Base-by-base conservation (phyloP, 768 basidiomycete genomes). In the Porphyrellus cyaneotinctus region DNA sequence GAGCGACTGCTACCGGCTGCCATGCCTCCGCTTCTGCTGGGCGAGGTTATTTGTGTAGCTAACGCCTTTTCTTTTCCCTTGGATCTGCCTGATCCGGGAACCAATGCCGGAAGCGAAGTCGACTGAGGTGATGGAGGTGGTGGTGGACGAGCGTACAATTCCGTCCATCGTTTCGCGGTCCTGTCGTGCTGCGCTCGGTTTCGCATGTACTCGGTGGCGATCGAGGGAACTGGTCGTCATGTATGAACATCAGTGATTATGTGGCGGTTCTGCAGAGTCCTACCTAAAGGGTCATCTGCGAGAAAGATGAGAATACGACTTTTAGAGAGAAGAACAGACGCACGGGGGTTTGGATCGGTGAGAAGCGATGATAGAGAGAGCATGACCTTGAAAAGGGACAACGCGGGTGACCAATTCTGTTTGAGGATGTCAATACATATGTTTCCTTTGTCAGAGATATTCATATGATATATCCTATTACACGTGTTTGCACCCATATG, bases 361-460 rank as follows among this genome's bases (percentile, higher is more conserved):
- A 97, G 76, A 12, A 97, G 81, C 0, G 92, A 95, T 0, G 92
- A 95, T 5, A 97, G 79, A 24, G 92, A 95, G 18, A 97, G 81
- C 70, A 97, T 85, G 63, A 95, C 89, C 75, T 97, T 97, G 78
- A 90, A 94, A 43, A 97, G 75, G 3, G 92, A 95, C 20, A 97
- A 71, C 2, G 94, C 94, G 8, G 94, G 94, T 1, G 91, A 94
- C 94, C 94, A 97, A 62, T 91, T 88, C 63, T 84, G 80, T 73
- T 97, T 97, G 53, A 97, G 79, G 46, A 95, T 91, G 71, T 97
- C 89, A 59, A 93, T 88, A 64, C 89, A 92, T 48, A 91, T 85
- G 58, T 77, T 78, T 38, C 88, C 89, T 47, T 80, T 78, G 52
- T 89, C 87, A 46, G 84, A 86, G 41, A 90, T 89, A 54, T 93